phyloP scores from a whole-genome alignment of 345 rosid species.

The Eucalyptus tenuipes region DNA sequence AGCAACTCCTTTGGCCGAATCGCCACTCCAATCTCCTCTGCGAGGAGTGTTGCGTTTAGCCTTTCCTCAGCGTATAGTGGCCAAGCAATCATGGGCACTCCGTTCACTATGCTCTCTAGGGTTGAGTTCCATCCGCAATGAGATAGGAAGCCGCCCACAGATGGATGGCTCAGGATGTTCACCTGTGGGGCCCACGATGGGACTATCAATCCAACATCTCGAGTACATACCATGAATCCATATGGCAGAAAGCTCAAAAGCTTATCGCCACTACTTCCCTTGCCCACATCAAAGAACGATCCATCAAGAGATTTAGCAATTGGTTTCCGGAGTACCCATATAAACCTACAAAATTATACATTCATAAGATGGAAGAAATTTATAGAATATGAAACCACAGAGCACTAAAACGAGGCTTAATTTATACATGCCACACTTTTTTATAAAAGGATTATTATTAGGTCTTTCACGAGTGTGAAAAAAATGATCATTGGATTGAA shows the following conservation, averaged over 20 bases:
- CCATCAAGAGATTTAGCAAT: not conserved
- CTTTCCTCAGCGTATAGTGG: slow-evolving; percentile 43
- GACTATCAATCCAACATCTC: slow-evolving; percentile 20
- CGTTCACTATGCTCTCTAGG: slow-evolving; percentile 35
- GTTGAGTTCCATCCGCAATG: slow-evolving; percentile 79
- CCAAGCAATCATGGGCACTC: slow-evolving; percentile 50
- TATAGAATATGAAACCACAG: not conserved
- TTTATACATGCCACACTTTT: not conserved
- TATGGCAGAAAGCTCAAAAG: slow-evolving; percentile 25
- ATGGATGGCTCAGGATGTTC: slow-evolving; percentile 35
- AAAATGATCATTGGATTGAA: not conserved
- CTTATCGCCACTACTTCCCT: not conserved
- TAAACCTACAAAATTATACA: slow-evolving; percentile 8
- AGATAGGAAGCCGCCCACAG: slow-evolving; percentile 54
- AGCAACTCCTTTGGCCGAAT: slow-evolving; percentile 8
- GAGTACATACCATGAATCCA: slow-evolving; percentile 34
- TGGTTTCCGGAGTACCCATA: slow-evolving; percentile 55
- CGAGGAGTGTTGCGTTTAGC: slow-evolving; percentile 34
- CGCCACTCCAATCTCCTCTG: slow-evolving; percentile 34
- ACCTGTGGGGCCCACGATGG: slow-evolving; percentile 54
- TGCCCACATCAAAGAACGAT: slow-evolving; percentile 3
- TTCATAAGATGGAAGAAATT: not conserved
- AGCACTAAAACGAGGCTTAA: not conserved
- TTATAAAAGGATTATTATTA: not conserved
- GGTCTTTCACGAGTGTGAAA: not conserved